These are phyloP conservation scores for Aspergillus phoenicis DNA, from an alignment of 2,329 filamentous ascomycete genomes.

Conservation along the genomic window DNA sequence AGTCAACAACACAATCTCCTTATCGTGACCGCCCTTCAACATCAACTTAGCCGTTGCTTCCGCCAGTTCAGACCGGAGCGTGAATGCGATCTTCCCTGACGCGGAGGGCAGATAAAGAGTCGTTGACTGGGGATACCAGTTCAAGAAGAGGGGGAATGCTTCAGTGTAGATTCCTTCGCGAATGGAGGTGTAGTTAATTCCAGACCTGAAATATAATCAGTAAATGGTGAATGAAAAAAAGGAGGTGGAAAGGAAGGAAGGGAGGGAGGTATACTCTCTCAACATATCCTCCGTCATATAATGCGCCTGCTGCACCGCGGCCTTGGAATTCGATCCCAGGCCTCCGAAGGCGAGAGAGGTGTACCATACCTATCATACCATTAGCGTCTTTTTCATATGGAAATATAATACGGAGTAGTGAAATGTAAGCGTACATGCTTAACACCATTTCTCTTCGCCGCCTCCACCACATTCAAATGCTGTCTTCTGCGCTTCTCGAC, in stretches of 20 bases:
- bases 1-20: slow-evolving; percentile 44
- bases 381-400: neutral
- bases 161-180: slow-evolving; percentile 64
- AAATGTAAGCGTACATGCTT: slow-evolving; percentile 44
- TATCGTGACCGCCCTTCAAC: slow-evolving; percentile 41
- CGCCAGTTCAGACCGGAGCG: slow-evolving; percentile 56
- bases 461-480: slow-evolving; percentile 55
- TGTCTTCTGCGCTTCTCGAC: slow-evolving; percentile 51
- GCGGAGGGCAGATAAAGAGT: slow-evolving; percentile 29
- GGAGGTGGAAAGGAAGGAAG: neutral
- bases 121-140: slow-evolving; percentile 40
- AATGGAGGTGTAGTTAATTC: slow-evolving; percentile 56
- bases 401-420: neutral
- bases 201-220: slow-evolving; percentile 28
- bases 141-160: slow-evolving; percentile 62
- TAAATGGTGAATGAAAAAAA: neutral
- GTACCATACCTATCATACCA: slow-evolving; percentile 52
- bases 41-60: slow-evolving; percentile 58
- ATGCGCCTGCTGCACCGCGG: slow-evolving; percentile 62
- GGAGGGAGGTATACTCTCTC: slow-evolving; percentile 29
- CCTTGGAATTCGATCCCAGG: slow-evolving; percentile 40
- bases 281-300: slow-evolving; percentile 60
- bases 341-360: slow-evolving; percentile 62
- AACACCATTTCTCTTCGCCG: slow-evolving; percentile 56
- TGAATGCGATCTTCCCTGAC: slow-evolving; percentile 54